A percentile compares a stretch with the other conserved stretches of the same genome.
These are phyloP conservation scores for Styphnolobium japonicum DNA, from an alignment of 306 rosid genomes.

Conservation along the genomic window DNA sequence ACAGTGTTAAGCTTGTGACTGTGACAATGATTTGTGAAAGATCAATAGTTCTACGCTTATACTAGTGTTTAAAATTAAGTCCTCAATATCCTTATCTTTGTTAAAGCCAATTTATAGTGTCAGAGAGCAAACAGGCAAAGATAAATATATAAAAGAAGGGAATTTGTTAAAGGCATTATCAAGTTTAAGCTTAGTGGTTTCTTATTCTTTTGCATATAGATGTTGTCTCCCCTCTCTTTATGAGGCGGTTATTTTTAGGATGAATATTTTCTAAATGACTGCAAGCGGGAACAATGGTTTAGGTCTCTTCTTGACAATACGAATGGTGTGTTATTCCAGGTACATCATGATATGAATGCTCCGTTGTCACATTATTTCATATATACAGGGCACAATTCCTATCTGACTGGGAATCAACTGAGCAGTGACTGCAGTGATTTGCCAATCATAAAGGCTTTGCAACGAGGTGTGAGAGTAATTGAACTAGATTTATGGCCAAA, in stretches of 20 bases:
- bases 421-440: slow-evolving; percentile 79
- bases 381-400: slow-evolving; percentile 86
- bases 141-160: background rate
- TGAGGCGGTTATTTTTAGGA: background rate
- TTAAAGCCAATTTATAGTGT: background rate
- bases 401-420: slow-evolving; percentile 85
- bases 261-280: background rate
- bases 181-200: background rate
- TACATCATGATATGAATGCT: slow-evolving; percentile 80
- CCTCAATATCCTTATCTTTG: background rate
- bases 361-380: slow-evolving; percentile 85
- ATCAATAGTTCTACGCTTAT: background rate
- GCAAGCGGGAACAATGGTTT: background rate
- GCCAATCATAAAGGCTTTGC: slow-evolving; percentile 68
- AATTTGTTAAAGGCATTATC: background rate
- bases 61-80: background rate
- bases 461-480: slow-evolving; percentile 63
- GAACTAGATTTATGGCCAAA: slow-evolving; percentile 89
- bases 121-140: background rate
- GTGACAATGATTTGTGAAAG: background rate
- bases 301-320: background rate
- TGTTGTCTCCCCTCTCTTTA: background rate
- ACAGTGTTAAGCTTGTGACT: background rate
- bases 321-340: slow-evolving; percentile 42
- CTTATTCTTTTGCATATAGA: background rate